phyloP scores from a whole-genome alignment of 495 filamentous ascomycete species.

The Thermothielavioides terrestris region DNA sequence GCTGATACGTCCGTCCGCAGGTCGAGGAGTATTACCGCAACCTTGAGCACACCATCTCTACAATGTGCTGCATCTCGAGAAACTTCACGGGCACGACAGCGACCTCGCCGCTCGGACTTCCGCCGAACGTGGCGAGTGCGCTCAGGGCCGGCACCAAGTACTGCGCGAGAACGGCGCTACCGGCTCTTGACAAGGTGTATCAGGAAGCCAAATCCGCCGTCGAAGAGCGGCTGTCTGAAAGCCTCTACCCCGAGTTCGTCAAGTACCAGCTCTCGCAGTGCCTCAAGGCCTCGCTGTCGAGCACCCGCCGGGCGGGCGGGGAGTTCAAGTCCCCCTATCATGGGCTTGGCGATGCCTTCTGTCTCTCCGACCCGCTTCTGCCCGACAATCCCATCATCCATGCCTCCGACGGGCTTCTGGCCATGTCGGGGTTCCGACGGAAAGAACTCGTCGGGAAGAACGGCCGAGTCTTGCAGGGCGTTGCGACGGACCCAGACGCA shows the following conservation, averaged over 20 bases:
- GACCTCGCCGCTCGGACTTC: conserved; percentile 33
- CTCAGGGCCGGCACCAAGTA: conserved; percentile 36
- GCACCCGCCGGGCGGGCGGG: neutral
- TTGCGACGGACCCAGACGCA: conserved; percentile 35
- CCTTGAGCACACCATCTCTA: conserved; percentile 30
- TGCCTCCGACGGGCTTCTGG: conserved; percentile 45
- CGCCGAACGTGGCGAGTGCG: conserved; percentile 21
- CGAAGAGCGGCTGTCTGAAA: conserved; percentile 34
- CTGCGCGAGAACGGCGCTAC: conserved; percentile 30
- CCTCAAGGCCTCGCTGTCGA: conserved; percentile 19
- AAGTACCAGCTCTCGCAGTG: conserved; percentile 27
- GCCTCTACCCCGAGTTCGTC: conserved; percentile 45
- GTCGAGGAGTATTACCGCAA: conserved; percentile 27
- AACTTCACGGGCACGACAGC: conserved; percentile 36
- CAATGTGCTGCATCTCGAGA: conserved; percentile 39
- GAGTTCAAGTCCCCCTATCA: conserved; percentile 20
- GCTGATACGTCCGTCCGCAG: conserved; percentile 11
- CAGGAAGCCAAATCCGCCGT: conserved; percentile 34
- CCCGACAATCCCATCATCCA: conserved; percentile 43
- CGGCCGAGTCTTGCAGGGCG: conserved; percentile 44
- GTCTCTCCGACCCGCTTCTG: conserved; percentile 22
- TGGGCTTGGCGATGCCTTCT: conserved; percentile 31
- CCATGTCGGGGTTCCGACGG: conserved; percentile 39
- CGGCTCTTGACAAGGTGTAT: conserved; percentile 39
- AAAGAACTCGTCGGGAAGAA: conserved; percentile 42